phyloP scores from a whole-genome alignment of 768 basidiomycete genomes.

The Lactifluus volemus region DNA sequence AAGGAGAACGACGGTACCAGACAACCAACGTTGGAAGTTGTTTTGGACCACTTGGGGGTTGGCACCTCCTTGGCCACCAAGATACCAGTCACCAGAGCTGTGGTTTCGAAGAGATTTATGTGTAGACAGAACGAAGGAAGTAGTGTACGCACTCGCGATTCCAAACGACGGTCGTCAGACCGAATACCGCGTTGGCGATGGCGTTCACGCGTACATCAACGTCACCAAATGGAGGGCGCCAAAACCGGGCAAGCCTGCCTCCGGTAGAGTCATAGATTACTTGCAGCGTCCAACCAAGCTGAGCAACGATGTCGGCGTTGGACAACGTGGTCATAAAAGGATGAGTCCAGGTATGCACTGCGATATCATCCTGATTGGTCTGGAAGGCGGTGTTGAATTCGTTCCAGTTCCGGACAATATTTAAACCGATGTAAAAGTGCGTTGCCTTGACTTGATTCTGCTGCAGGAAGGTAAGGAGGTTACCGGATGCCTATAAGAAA shows the following conservation, averaged over 20 bases:
- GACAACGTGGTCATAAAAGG: constrained; percentile 72
- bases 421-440: constrained; percentile 40
- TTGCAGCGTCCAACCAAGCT: constrained; percentile 77
- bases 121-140: background rate
- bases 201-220: constrained; percentile 75
- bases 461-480: constrained; percentile 33
- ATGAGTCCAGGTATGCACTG: constrained; percentile 60
- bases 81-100: constrained; percentile 73
- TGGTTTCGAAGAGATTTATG: background rate
- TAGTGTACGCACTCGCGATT: constrained; percentile 62
- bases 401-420: constrained; percentile 29
- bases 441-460: constrained; percentile 32
- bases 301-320: constrained; percentile 59
- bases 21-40: constrained; percentile 48
- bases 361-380: constrained; percentile 30
- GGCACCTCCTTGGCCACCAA: constrained; percentile 35
- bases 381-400: constrained; percentile 29
- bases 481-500: constrained; percentile 20
- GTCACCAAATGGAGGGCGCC: constrained; percentile 88
- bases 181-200: constrained; percentile 83
- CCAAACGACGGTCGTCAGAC: constrained; percentile 80
- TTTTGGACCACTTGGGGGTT: constrained; percentile 39
- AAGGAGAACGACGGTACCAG: constrained; percentile 27
- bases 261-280: constrained; percentile 74
- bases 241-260: constrained; percentile 65